These are phyloP conservation scores for Heimioporus sp. DNA, from an alignment of 768 basidiomycete species.

Conservation along the genomic window DNA sequence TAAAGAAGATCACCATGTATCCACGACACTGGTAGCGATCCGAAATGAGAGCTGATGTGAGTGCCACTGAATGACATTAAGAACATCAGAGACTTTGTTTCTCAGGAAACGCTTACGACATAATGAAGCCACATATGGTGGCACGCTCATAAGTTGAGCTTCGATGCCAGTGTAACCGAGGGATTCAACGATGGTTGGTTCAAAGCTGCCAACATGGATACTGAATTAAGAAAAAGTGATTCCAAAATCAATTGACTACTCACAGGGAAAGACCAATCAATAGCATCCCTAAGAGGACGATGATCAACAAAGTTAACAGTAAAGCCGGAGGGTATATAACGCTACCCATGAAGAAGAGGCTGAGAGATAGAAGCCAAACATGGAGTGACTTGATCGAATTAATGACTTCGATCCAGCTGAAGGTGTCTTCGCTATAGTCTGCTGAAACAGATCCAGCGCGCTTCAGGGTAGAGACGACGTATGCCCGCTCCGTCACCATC, in stretches of 20 bases:
- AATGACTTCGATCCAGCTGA: conserved; percentile 57
- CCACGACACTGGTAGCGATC: conserved; percentile 55
- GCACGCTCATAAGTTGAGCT: too few relatives aligned
- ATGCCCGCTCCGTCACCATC: conserved; percentile 45
- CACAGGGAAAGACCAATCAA: conserved; percentile 22
- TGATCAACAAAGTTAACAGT: conserved; percentile 2
- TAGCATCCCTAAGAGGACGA: conserved; percentile 10
- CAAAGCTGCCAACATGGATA: conserved; percentile 49
- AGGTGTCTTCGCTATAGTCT: conserved; percentile 44
- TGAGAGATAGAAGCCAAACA: conserved; percentile 47
- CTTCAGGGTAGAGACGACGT: conserved; percentile 34
- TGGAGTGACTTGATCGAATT: conserved; percentile 52
- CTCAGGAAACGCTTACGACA: conserved; percentile 32
- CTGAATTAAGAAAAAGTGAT: conserved; percentile 25
- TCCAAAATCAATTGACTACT: neutral
- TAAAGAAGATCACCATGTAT: conserved; percentile 41
- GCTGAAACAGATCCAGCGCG: conserved; percentile 32
- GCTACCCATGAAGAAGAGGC: conserved; percentile 54
- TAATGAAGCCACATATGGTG: conserved; percentile 54
- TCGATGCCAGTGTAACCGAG: conserved; percentile 53
- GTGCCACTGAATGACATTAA: conserved; percentile 28
- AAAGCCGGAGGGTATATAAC: conserved; percentile 1
- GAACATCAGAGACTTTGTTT: too few relatives aligned
- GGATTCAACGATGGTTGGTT: conserved; percentile 66
- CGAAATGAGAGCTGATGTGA: conserved; percentile 47